These are phyloP conservation scores for Fonsecaea nubica DNA, from an alignment of 2,329 filamentous ascomycete species.

Conservation along the genomic window DNA sequence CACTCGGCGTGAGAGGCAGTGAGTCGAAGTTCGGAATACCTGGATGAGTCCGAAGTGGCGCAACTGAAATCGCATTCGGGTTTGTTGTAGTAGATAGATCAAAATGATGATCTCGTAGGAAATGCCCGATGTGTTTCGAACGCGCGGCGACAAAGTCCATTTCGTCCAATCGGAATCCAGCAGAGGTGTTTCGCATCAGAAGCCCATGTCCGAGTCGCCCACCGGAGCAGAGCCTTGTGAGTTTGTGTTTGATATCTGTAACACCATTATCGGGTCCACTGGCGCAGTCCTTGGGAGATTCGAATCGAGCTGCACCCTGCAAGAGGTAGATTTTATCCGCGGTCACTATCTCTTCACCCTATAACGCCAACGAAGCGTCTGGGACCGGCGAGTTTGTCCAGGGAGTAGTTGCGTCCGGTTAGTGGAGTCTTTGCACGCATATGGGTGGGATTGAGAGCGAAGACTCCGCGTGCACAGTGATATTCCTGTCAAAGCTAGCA, in stretches of 20 bases:
- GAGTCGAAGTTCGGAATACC: not conserved
- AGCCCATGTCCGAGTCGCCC: not conserved
- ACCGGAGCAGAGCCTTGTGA: not conserved
- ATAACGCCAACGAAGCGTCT: not conserved
- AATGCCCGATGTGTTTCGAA: slow-evolving; percentile 1
- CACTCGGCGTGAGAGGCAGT: not conserved
- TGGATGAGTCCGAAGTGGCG: not conserved
- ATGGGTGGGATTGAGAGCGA: not conserved
- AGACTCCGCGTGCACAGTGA: not conserved
- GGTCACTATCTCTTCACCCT: not conserved
- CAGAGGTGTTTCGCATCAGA: not conserved
- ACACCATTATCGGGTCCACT: not conserved
- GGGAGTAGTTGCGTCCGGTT: not conserved
- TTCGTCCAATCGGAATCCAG: not conserved
- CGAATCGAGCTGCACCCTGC: not conserved
- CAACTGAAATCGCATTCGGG: not conserved
- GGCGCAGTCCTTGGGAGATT: not conserved
- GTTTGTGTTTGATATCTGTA: not conserved
- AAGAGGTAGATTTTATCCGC: not conserved
- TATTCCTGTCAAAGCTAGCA: not conserved
- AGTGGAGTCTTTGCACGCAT: not conserved
- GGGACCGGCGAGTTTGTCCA: not conserved
- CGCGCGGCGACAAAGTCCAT: not conserved
- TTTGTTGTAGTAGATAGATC: not conserved
- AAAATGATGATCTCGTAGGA: not conserved